A percentile compares a stretch with the other conserved stretches of the same genome.
Conservation (phyloP, 768 basidiomycete genomes). For the Lactifluus hygrophoroides region DNA sequence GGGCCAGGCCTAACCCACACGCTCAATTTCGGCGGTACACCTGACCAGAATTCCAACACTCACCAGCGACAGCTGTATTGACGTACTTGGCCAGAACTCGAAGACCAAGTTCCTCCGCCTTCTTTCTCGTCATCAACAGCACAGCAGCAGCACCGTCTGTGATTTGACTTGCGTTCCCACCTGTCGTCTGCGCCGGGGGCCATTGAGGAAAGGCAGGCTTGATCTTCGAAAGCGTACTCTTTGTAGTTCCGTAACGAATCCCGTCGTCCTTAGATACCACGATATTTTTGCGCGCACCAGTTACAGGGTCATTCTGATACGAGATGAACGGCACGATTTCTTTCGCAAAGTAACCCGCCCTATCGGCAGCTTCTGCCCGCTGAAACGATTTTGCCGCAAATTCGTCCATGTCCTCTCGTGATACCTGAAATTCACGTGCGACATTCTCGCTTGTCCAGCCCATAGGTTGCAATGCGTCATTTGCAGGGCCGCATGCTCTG, state of each 20-base stretch:
- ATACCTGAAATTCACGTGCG: slow-evolving; percentile 60
- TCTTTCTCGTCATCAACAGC: slow-evolving; percentile 69
- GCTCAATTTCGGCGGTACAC: neutral
- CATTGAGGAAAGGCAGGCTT: slow-evolving; percentile 77
- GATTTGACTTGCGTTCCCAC: slow-evolving; percentile 80
- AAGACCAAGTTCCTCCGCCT: slow-evolving; percentile 69
- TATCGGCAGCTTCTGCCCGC: slow-evolving; percentile 68
- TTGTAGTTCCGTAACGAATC: slow-evolving; percentile 65
- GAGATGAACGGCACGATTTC: slow-evolving; percentile 77
- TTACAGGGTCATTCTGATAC: slow-evolving; percentile 46
- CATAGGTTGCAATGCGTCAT: slow-evolving; percentile 65
- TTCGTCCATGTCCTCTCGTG: slow-evolving; percentile 67
- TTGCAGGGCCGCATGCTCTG: slow-evolving; percentile 43
- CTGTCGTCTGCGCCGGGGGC: slow-evolving; percentile 65
- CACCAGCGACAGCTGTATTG: slow-evolving; percentile 62
- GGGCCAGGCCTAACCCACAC: slow-evolving; percentile 47
- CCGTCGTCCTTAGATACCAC: slow-evolving; percentile 67
- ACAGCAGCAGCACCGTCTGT: slow-evolving; percentile 81
- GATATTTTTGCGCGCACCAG: slow-evolving; percentile 45
- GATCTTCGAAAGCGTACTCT: slow-evolving; percentile 53
- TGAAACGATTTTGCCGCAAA: slow-evolving; percentile 71
- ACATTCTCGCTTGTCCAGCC: slow-evolving; percentile 90
- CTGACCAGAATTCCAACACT: slow-evolving; percentile 13
- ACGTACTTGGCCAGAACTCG: slow-evolving; percentile 70
- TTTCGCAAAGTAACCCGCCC: slow-evolving; percentile 48